Base-by-base conservation (phyloP, 345 rosid species). In the Litchi chinensis region DNA sequence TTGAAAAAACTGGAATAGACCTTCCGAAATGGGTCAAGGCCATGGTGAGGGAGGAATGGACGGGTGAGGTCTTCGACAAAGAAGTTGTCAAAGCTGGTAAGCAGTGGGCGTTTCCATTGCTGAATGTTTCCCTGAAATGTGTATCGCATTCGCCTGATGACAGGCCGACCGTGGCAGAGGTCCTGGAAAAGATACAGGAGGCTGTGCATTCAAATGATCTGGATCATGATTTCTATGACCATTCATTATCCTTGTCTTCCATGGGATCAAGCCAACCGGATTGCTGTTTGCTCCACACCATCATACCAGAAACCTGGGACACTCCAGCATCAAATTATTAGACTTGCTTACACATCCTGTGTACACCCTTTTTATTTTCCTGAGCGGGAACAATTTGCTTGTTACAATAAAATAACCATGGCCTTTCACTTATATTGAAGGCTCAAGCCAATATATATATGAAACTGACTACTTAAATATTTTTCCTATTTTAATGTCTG, bases 11-110 rank as follows among this genome's bases (percentile, higher is more conserved):
- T 3, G 86, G 89, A 39, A 81, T 88, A 52, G 89, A 89, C 75
- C 92, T 91, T 52, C 91, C 92, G 1, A 86, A 85, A n/a, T 89
- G 95, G 93, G 95, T 88, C 16, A 86, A 81, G 72, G 83, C 90
- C 50, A 87, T 83, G 89, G 93, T 89, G 43, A 86, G 89, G 68
- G 93, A 91, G 76, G 93, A 91, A 81, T 91, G 95, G 95, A 89
- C 93, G 0, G 93, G 92, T 7, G 95, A 91, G 75, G 93, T 89
- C 32, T 89, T 91, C 22, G 93, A 89, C 81, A 88, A 82, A 85
- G 90, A 88, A 69, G 85, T 91, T 5, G 79, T 57, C 75, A 74
- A n/a, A n/a, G 79, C 80, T 21, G 91, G 81, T 0, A 79, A 79
- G 81, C 88, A 88, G 24, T 88, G 78, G 79, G 90, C 90, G 10